These are phyloP conservation scores for Yamadazyma sp. DNA, from an alignment of 1,139 yeast species.

Conservation along the genomic window DNA sequence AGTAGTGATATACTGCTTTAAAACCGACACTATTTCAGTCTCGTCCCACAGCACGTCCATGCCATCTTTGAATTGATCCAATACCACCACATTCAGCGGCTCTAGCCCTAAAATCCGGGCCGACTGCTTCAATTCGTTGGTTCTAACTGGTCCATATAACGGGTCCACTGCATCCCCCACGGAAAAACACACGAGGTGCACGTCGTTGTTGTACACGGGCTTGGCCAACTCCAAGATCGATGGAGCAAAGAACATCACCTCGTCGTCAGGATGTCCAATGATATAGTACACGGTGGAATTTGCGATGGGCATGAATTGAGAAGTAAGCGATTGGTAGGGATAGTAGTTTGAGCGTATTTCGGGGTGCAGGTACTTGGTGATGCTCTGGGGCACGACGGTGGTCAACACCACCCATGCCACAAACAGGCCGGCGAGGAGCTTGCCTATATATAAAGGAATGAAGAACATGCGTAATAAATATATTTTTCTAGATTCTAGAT, in stretches of 20 bases:
- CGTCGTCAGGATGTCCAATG: constrained; percentile 98
- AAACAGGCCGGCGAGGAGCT: constrained; percentile 23
- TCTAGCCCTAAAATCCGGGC: constrained; percentile 58
- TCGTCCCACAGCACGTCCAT: constrained; percentile 71
- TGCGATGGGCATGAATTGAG: constrained; percentile 34
- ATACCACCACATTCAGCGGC: constrained; percentile 39
- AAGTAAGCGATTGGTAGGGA: constrained; percentile 40
- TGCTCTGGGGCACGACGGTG: constrained; percentile 40
- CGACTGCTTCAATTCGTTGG: constrained; percentile 57
- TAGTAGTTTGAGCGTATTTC: constrained; percentile 29
- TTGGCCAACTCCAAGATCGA: constrained; percentile 57
- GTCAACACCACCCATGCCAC: constrained; percentile 40
- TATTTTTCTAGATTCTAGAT: no score
- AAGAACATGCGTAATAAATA: constrained; percentile 1
- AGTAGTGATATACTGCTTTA: neutral
- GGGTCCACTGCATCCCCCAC: constrained; percentile 66
- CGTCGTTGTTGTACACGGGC: constrained; percentile 45
- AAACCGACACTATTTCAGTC: constrained; percentile 15
- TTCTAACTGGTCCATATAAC: constrained; percentile 66
- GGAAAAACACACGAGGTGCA: constrained; percentile 71
- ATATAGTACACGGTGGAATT: constrained; percentile 50
- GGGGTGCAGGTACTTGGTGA: constrained; percentile 28
- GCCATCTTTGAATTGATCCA: constrained; percentile 65
- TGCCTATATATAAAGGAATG: constrained; percentile 5
- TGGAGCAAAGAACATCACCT: constrained; percentile 96